phyloP scores from a whole-genome alignment of 2,329 filamentous ascomycete genomes.

The Xylariaceae sp. region DNA sequence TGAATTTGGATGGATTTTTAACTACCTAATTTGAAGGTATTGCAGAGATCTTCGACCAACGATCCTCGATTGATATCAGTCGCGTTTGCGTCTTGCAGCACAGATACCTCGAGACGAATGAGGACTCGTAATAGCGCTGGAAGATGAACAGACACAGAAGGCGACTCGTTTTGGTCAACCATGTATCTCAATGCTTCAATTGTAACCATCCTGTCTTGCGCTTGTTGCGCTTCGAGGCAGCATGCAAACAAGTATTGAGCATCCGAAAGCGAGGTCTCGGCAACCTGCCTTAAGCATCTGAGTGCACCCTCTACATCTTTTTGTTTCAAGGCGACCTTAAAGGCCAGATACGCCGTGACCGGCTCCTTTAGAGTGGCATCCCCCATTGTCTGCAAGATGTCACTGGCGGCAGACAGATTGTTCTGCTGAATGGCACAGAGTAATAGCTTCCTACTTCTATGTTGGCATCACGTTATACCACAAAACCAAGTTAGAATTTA shows the following conservation, averaged over 20 bases:
- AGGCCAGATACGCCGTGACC: constrained; percentile 67
- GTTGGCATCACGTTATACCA: constrained; percentile 11
- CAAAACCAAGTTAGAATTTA: constrained; percentile 3
- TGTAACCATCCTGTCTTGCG: constrained; percentile 56
- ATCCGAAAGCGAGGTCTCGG: constrained; percentile 46
- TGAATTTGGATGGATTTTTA: constrained; percentile 12
- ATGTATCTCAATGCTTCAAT: constrained; percentile 55
- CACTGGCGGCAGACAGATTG: constrained; percentile 48
- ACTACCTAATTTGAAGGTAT: constrained; percentile 43
- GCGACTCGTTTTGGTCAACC: constrained; percentile 49
- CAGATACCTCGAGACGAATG: constrained; percentile 44
- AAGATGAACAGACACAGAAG: constrained; percentile 48
- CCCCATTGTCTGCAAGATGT: constrained; percentile 55
- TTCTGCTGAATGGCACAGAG: constrained; percentile 59
- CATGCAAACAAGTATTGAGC: constrained; percentile 71
- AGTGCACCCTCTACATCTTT: constrained; percentile 54
- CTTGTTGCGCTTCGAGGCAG: constrained; percentile 66
- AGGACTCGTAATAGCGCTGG: constrained; percentile 60
- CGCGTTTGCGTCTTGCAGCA: constrained; percentile 34
- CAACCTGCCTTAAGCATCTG: constrained; percentile 58
- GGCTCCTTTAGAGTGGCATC: constrained; percentile 52
- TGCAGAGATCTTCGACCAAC: constrained; percentile 48
- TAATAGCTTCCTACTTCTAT: constrained; percentile 59
- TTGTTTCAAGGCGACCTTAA: constrained; percentile 60
- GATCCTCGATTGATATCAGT: constrained; percentile 14